Base-by-base conservation (phyloP, 2,329 filamentous ascomycete genomes). In the Exophiala bonariae region DNA sequence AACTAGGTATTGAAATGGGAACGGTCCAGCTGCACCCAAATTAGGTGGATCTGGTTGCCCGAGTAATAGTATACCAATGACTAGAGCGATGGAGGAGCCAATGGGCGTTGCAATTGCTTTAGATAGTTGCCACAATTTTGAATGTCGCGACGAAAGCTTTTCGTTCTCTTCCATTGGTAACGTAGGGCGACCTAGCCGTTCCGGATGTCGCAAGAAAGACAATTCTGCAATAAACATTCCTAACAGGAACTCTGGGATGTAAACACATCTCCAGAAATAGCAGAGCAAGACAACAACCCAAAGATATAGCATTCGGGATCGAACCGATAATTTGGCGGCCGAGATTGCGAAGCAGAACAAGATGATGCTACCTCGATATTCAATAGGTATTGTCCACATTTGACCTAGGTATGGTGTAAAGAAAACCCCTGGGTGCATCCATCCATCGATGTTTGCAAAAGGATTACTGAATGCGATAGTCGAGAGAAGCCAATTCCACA, bases 341-440 rank as follows among this genome's bases (percentile, higher is more conserved):
- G 49, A 38, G 4, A 36, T 33, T 28, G 11, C 17, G 22, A 44
- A 40, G 32, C 70, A 47, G 48, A 71, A 72, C 2, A 73, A 63
- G n/a, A 70, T 62, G 13, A 73, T 64, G 1, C 69, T 73, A 45
- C 69, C 67, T 37, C 69, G 68, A 38, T 72, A 68, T 52, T 73
- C 71, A n/a, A 72, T 64, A 1, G 71, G 69, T 16, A 74, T 72
- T 3, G 70, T 72, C 71, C 72, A 75, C 3, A 74, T 61, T 42
- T 73, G 68, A n/a, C 66, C 67, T 35, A 71, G 71, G 57, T 73
- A 73, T 44, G 66, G 16, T 5, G 43, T 36, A 16, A 19, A 28
- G 26, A 53, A 47, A 61, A 52, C 47, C 46, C 67, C 67, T 47
- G 59, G 64, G 44, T 69, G 63, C 59, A 52, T 36, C 45, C 46